Evolutionary conservation across 2,329 filamentous ascomycete species (phyloP).

Genomic region (Xylariomycetidae sp.): DNA sequence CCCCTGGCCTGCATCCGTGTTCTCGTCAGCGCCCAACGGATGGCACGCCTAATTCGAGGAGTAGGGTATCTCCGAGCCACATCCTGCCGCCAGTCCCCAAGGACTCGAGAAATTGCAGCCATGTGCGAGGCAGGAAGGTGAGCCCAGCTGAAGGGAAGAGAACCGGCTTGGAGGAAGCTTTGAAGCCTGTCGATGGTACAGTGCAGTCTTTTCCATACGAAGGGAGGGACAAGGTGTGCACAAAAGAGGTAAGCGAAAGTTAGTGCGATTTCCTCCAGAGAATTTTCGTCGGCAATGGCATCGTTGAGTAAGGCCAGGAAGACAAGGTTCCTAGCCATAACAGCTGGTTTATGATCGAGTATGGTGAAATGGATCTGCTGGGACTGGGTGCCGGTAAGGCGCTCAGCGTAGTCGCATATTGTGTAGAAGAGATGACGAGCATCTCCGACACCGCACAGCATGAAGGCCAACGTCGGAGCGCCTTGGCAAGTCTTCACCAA

Average conservation of each 20-base stretch:
- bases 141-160: constrained; percentile 7
- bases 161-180: constrained; percentile 4
- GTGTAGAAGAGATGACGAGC: constrained; percentile 14
- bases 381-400: constrained; percentile 1
- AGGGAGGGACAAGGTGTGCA: constrained; percentile 11
- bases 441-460: constrained; percentile 14
- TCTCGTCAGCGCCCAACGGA: background rate
- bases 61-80: constrained; percentile 1
- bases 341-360: constrained; percentile 11
- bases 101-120: background rate
- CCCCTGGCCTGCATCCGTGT: background rate
- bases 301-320: constrained; percentile 6
- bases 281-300: background rate
- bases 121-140: constrained; percentile 8
- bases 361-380: constrained; percentile 13
- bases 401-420: no score
- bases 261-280: background rate
- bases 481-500: constrained; percentile 7
- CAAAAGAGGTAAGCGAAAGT: constrained; percentile 10
- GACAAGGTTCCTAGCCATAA: constrained; percentile 10
- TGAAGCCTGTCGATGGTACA: constrained; percentile 5
- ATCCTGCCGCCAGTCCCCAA: background rate
- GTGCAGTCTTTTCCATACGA: constrained; percentile 8
- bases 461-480: constrained; percentile 11
- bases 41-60: constrained; percentile 1